Evolutionary conservation across 2,329 filamentous ascomycete genomes (phyloP), one percentile per base, ranked within the genome.

Genomic region (Aspergillus pseudoviridinutans): DNA sequence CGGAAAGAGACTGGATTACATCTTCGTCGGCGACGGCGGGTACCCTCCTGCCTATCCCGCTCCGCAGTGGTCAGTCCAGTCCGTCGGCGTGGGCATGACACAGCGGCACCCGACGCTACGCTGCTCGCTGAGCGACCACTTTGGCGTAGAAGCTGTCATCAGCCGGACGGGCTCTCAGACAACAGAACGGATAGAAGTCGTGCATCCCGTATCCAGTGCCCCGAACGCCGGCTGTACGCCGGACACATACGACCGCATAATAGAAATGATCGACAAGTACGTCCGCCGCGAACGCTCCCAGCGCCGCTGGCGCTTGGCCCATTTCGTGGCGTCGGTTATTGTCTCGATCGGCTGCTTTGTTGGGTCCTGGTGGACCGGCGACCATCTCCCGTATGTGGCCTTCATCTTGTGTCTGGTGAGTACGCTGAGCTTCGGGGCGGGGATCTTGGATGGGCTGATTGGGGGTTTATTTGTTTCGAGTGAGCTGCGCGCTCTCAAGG

Each of bases 71-170:
- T 78, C 84, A 12, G 85, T 97, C 58, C 81, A 86, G 58, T 80
- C 83, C 7, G 87, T 84, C 3, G 82, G 85, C 51, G 89, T 99
- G 1, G 87, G 88, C 58, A 91, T 97, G 86, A 87, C 85, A 22
- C 84, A 88, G 70, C 87, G 90, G 9, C 92, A 97, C 73, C 90
- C 92, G 0, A 84, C 84, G 1, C 80, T 97, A 1, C 82, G 86
- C 61, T 96, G 92, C 76, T 96, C 91, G 1, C 81, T 97, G 27
- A 97, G 92, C 66, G 93, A 99, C 70, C 94, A 97, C 73, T 97
- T 97, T 73, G 92, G 91, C 24, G 89, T 97, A 54, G 89, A 93
- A 71, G 87, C 90, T 5, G 92, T 90, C 0, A 80, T 97, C 9
- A 75, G 78, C 4, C 80, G 83, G 12, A 77, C 51, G 32, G 25